A percentile compares a stretch with the other conserved stretches of the same genome.
Conservation (phyloP, 768 basidiomycete genomes). For the Favolaschia claudopus region DNA sequence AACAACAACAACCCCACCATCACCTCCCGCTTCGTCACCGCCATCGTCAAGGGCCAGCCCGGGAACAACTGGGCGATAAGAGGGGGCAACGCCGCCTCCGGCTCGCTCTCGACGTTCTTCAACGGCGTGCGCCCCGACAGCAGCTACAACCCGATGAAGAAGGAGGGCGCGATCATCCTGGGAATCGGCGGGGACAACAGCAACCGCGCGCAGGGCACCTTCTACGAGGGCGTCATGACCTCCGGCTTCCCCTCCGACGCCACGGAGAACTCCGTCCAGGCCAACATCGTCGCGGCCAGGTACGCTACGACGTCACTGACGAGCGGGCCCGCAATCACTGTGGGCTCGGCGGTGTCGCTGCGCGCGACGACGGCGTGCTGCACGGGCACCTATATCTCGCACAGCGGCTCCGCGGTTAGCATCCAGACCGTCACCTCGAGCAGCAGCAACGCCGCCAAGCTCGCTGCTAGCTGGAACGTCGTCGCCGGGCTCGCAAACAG, state of each 20-base stretch:
- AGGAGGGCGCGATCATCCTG: conserved; percentile 25
- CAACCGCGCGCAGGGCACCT: conserved; percentile 6
- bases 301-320: conserved; percentile 15
- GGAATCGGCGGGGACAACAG: conserved; percentile 14
- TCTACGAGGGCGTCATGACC: conserved; percentile 20
- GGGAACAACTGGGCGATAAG: conserved; percentile 11
- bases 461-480: conserved; percentile 18
- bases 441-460: conserved; percentile 1
- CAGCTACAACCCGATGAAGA: conserved; percentile 23
- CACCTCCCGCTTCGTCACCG: conserved; percentile 20
- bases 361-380: conserved; percentile 10
- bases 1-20: conserved; percentile 17
- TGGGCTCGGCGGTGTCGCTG: conserved; percentile 9
- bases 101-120: conserved; percentile 17
- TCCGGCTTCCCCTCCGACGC: conserved; percentile 17
- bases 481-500: conserved; percentile 3
- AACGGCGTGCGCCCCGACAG: conserved; percentile 10
- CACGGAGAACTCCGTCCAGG: conserved; percentile 16
- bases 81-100: conserved; percentile 9
- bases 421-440: conserved; percentile 14
- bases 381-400: conserved; percentile 15
- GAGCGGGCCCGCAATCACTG: conserved; percentile 15
- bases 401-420: conserved; percentile 12
- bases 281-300: conserved; percentile 16
- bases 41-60: conserved; percentile 16